These are phyloP conservation scores for Parsonsia alboflavescens DNA, from an alignment of 257 asterid genomes.

Conservation along the genomic window DNA sequence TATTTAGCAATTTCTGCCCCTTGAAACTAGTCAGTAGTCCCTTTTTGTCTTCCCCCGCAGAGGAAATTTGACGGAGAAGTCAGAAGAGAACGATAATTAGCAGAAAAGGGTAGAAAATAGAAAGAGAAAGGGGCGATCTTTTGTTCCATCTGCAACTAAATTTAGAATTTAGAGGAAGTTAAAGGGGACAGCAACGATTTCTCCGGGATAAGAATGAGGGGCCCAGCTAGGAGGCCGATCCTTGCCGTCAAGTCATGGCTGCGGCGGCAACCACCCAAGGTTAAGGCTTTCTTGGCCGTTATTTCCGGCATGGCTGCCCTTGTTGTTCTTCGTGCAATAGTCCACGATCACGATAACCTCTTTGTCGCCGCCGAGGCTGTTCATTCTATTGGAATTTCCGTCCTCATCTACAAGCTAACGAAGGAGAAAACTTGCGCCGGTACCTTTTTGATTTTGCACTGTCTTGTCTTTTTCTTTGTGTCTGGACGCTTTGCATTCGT, in stretches of 20 bases:
- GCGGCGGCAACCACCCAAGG: constrained; percentile 92
- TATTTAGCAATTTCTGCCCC: not conserved
- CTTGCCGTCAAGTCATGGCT: constrained; percentile 66
- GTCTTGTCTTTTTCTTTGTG: not conserved
- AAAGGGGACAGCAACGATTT: not conserved
- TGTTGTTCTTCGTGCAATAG: constrained; percentile 80
- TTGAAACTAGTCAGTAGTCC: not conserved
- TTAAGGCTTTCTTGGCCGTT: constrained; percentile 80
- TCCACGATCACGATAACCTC: constrained; percentile 90
- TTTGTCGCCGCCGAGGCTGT: constrained; percentile 95
- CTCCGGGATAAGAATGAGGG: constrained; percentile 35
- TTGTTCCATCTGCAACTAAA: not conserved
- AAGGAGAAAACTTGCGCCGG: constrained; percentile 98
- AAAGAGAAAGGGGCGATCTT: not conserved
- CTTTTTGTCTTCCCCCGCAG: not conserved
- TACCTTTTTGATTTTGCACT: constrained; percentile 12
- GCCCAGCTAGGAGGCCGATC: constrained; percentile 74
- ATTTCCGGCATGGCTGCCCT: constrained; percentile 78
- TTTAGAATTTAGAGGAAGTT: not conserved
- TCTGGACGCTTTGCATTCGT: not conserved
- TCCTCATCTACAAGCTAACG: constrained; percentile 81
- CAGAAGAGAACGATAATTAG: not conserved
- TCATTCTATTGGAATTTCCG: constrained; percentile 77
- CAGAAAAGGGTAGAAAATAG: not conserved
- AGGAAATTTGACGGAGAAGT: not conserved